A percentile compares a stretch with the other conserved stretches of the same genome.
phyloP scores from a whole-genome alignment of 495 filamentous ascomycete species.

The Podospora bellae-mahoneyi region DNA sequence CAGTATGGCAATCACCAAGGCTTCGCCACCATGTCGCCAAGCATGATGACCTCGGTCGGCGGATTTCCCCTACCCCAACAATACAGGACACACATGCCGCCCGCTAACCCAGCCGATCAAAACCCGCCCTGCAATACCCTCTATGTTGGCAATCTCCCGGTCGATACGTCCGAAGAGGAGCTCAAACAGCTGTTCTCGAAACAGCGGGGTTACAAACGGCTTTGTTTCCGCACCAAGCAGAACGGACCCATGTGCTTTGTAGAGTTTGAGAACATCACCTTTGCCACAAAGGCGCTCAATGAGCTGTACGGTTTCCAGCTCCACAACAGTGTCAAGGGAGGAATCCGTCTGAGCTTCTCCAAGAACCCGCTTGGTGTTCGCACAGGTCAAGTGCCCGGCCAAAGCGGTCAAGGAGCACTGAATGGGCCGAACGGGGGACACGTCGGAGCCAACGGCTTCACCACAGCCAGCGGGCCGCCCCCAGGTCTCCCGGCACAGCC shows the following conservation, averaged over 20 bases:
- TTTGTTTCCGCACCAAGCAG: slow-evolving; percentile 96
- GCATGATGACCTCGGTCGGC: slow-evolving; percentile 43
- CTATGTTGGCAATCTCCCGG: slow-evolving; percentile 93
- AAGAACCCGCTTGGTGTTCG: slow-evolving; percentile 97
- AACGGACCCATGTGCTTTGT: slow-evolving; percentile 99
- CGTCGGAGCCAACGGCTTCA: slow-evolving; percentile 54
- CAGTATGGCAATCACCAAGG: slow-evolving; percentile 48
- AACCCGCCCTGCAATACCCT: slow-evolving; percentile 98
- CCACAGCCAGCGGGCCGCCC: slow-evolving; percentile 69
- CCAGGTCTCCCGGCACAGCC: slow-evolving; percentile 58
- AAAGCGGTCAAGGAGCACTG: slow-evolving; percentile 53
- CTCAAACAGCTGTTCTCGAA: slow-evolving; percentile 92
- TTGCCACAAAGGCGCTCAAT: slow-evolving; percentile 88
- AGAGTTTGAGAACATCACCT: slow-evolving; percentile 93
- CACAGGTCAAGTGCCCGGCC: slow-evolving; percentile 57
- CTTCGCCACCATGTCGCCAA: slow-evolving; percentile 57
- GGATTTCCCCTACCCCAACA: slow-evolving; percentile 56
- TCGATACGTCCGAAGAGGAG: slow-evolving; percentile 94
- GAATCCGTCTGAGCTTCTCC: slow-evolving; percentile 96
- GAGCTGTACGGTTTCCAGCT: slow-evolving; percentile 87
- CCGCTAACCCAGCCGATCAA: slow-evolving; percentile 92
- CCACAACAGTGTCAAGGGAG: slow-evolving; percentile 91
- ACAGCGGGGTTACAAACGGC: slow-evolving; percentile 90
- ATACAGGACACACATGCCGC: slow-evolving; percentile 69
- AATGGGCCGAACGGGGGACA: slow-evolving; percentile 38